phyloP scores from a whole-genome alignment of 1,284 basidiomycete species.

The Puccinia hordei region DNA sequence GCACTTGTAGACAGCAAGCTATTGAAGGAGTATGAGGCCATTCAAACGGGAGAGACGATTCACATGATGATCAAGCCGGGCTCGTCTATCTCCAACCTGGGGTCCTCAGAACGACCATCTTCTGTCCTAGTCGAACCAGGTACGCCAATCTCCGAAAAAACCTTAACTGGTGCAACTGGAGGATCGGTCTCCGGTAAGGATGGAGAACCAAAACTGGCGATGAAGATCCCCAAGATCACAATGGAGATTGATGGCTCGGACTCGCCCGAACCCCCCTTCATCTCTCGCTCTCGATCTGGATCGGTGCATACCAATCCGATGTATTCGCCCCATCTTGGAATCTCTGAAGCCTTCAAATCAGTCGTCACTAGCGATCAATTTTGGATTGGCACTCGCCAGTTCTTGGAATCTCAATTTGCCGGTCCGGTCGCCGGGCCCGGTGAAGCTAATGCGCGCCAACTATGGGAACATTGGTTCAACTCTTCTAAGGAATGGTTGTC shows the following conservation, averaged over 20 bases:
- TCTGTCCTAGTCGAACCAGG: constrained; percentile 45
- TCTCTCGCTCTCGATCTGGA: constrained; percentile 52
- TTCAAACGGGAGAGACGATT: constrained; percentile 75
- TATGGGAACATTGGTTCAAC: constrained; percentile 57
- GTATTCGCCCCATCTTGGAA: constrained; percentile 47
- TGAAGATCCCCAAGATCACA: constrained; percentile 45
- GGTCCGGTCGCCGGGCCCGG: constrained; percentile 18
- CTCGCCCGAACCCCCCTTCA: constrained; percentile 28
- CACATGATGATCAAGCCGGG: constrained; percentile 77
- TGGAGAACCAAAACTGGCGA: constrained; percentile 21
- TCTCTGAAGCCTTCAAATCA: constrained; percentile 50
- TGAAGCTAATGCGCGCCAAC: constrained; percentile 53
- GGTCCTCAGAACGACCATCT: constrained; percentile 63
- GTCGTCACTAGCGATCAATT: constrained; percentile 50
- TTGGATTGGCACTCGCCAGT: constrained; percentile 51
- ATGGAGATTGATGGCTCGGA: constrained; percentile 40
- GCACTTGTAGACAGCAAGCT: constrained; percentile 81
- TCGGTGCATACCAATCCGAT: constrained; percentile 50
- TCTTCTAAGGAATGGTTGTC: constrained; percentile 56
- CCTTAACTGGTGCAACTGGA: not conserved
- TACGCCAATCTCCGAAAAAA: constrained; percentile 26
- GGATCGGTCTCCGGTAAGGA: constrained; percentile 15
- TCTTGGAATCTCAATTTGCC: constrained; percentile 52
- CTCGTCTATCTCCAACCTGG: constrained; percentile 2
- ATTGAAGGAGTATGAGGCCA: constrained; percentile 75